Evolutionary conservation across 495 filamentous ascomycete genomes (phyloP).

Genomic region (Aspergillus nanangensis): DNA sequence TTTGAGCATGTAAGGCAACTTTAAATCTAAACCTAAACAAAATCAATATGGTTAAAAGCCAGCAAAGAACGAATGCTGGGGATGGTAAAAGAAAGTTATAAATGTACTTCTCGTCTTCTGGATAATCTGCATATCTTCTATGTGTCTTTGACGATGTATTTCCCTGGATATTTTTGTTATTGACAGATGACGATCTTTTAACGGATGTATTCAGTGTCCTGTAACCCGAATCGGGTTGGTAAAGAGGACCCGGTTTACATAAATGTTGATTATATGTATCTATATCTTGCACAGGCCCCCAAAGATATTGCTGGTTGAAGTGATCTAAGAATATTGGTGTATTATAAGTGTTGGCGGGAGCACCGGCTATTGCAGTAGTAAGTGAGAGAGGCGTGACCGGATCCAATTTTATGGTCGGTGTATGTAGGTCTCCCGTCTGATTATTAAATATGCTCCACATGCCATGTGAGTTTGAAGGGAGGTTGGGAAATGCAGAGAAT

Average conservation of each 20-base stretch:
- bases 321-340: neutral
- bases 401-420: neutral
- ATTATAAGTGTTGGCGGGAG: neutral
- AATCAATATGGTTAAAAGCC: no score
- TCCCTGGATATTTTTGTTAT: neutral
- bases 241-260: neutral
- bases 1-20: slow-evolving; percentile 82
- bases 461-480: neutral
- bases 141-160: no score
- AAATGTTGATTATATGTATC: neutral
- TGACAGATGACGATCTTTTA: neutral
- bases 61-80: no score
- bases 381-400: neutral
- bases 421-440: neutral
- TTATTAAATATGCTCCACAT: neutral
- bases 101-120: neutral
- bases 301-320: neutral
- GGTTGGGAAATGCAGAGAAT: neutral
- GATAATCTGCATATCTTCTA: no score
- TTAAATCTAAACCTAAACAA: slow-evolving; percentile 88
- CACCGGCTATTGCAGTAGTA: neutral
- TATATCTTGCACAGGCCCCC: neutral
- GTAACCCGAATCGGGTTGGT: neutral
- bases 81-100: no score
- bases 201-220: neutral